These are phyloP conservation scores for Zoysia matrella DNA, from an alignment of 202 grass and related monocot genomes.

Conservation along the genomic window DNA sequence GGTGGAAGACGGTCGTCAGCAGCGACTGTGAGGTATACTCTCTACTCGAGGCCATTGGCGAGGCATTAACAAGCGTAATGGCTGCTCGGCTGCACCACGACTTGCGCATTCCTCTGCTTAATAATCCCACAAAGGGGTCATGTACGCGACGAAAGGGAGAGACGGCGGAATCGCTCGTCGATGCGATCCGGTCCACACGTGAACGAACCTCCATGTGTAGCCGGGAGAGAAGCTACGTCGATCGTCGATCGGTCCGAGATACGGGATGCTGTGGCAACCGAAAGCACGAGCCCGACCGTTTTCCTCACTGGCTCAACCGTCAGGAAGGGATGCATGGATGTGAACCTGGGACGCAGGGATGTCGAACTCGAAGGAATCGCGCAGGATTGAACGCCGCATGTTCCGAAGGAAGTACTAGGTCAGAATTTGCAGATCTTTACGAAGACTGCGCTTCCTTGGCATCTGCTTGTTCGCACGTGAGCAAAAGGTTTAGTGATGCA, in stretches of 20 bases:
- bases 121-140: neutral
- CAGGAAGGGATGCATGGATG: neutral
- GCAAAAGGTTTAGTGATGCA: neutral
- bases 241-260: neutral
- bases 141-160: conserved; percentile 1
- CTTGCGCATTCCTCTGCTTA: neutral
- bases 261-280: neutral
- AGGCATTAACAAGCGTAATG: neutral
- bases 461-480: neutral
- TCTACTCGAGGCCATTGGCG: neutral
- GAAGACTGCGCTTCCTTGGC: neutral
- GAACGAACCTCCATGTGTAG: neutral
- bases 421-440: neutral
- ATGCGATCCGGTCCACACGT: neutral
- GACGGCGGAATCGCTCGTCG: neutral
- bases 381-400: neutral
- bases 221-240: neutral
- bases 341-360: no score
- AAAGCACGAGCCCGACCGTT: neutral
- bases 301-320: neutral
- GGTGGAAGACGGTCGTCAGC: no score
- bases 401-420: neutral
- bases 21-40: neutral
- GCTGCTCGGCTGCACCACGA: no score
- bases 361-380: neutral